Percentiles rank a stretch among this genome's conserved stretches.
These are phyloP conservation scores for Heimioporus sp. DNA, from an alignment of 768 basidiomycete species.

Conservation along the genomic window DNA sequence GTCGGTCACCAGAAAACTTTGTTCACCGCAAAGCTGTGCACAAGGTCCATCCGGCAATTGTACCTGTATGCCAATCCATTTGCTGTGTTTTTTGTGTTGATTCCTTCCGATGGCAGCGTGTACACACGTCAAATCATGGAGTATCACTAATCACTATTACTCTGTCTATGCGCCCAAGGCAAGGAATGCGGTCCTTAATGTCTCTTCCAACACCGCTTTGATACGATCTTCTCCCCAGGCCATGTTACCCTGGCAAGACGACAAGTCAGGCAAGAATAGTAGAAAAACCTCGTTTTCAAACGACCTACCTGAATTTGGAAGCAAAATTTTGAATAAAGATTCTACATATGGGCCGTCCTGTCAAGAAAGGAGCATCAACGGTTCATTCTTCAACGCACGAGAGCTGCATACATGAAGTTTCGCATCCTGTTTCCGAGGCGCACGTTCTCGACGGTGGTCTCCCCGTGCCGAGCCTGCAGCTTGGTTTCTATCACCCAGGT, in stretches of 20 bases:
- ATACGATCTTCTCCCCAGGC: slow-evolving; percentile 22
- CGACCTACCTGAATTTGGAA: slow-evolving; percentile 13
- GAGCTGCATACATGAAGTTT: slow-evolving; percentile 5
- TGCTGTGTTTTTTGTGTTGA: no score
- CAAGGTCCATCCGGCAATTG: no score
- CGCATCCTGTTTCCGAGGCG: slow-evolving; percentile 10
- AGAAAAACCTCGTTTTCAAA: no score
- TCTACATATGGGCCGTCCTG: slow-evolving; percentile 18
- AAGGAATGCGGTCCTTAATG: slow-evolving; percentile 13
- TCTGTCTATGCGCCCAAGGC: not conserved
- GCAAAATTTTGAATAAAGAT: slow-evolving; percentile 13
- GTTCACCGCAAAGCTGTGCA: no score
- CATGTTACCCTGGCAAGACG: slow-evolving; percentile 11
- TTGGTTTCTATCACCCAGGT: slow-evolving; percentile 13
- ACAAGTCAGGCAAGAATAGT: no score
- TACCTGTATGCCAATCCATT: no score
- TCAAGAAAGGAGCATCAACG: no score
- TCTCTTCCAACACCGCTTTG: slow-evolving; percentile 13
- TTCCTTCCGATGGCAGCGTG: no score
- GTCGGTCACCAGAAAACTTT: no score
- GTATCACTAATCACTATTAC: no score
- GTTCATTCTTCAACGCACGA: no score
- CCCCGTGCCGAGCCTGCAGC: slow-evolving; percentile 4
- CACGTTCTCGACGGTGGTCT: not conserved
- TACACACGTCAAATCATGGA: no score